Percentiles rank a stretch among this genome's conserved stretches.
Conservation (phyloP, 345 rosid genomes). For the Salix dunnii region DNA sequence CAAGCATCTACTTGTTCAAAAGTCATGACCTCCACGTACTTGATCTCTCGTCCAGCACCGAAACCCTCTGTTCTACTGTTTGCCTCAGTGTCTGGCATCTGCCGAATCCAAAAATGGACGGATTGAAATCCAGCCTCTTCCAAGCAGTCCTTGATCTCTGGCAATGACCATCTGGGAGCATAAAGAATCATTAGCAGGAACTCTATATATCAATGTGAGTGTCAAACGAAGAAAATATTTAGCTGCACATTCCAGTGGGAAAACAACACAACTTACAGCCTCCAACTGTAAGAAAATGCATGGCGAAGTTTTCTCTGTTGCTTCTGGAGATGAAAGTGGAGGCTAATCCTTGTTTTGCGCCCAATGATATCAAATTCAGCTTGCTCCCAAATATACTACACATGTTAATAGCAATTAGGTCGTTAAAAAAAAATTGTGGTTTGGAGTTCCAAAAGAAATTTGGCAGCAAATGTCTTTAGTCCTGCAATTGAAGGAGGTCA, state of each 20-base stretch:
- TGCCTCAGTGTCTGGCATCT: constrained; percentile 70
- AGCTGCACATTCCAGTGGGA: neutral
- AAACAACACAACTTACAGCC: constrained; percentile 53
- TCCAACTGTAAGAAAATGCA: constrained; percentile 91
- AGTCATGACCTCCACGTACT: constrained; percentile 63
- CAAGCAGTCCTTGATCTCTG: constrained; percentile 83
- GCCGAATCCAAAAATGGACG: constrained; percentile 77
- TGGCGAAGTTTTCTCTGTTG: constrained; percentile 73
- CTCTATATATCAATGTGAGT: neutral
- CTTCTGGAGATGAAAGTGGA: constrained; percentile 74
- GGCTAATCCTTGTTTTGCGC: constrained; percentile 81
- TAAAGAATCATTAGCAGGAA: neutral
- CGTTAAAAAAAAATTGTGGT: neutral
- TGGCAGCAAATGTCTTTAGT: neutral
- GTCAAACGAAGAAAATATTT: neutral
- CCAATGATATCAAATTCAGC: constrained; percentile 72
- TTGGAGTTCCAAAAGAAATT: neutral
- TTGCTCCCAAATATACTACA: constrained; percentile 88
- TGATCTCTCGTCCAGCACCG: constrained; percentile 59
- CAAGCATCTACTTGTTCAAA: constrained; percentile 81
- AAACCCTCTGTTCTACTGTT: constrained; percentile 61
- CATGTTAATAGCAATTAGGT: neutral
- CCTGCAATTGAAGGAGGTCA: neutral
- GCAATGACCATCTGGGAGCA: constrained; percentile 71
- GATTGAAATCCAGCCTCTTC: constrained; percentile 82